phyloP scores from a whole-genome alignment of 805 yeast genomes.

The Grigorovia jiainica region DNA sequence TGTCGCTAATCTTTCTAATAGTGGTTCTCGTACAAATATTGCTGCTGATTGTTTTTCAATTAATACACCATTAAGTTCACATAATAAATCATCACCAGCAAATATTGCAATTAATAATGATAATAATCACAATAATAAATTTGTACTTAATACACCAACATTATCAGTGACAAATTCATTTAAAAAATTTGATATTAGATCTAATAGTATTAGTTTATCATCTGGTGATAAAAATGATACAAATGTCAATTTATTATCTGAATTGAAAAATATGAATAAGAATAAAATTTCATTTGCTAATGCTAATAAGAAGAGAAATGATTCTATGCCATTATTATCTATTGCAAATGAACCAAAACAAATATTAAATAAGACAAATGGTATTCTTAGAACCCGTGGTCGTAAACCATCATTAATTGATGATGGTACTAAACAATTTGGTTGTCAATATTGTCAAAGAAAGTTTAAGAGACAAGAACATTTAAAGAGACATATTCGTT shows the following conservation, averaged over 20 bases:
- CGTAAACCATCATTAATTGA: slow-evolving; percentile 54
- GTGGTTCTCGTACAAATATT: background rate
- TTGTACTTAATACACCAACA: background rate
- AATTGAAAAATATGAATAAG: no score
- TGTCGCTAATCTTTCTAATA: no score
- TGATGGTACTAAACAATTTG: slow-evolving; percentile 48
- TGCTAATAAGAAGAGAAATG: background rate
- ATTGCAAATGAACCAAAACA: background rate
- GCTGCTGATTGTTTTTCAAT: background rate
- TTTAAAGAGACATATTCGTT: slow-evolving; percentile 61
- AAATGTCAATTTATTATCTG: background rate
- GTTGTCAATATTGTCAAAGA: slow-evolving; percentile 55
- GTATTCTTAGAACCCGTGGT: slow-evolving; percentile 39
- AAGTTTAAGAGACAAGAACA: slow-evolving; percentile 69
- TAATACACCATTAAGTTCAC: background rate
- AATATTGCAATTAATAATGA: background rate
- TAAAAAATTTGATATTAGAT: background rate
- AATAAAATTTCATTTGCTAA: background rate
- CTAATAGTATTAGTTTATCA: background rate
- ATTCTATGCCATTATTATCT: background rate
- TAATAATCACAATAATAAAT: background rate
- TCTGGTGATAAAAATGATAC: background rate
- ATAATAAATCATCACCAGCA: background rate
- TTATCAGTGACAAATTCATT: background rate
- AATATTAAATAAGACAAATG: slow-evolving; percentile 2